Evolutionary conservation across 192 early-diverging fungal genomes (phyloP).

Genomic region (Linnemannia hyalina): DNA sequence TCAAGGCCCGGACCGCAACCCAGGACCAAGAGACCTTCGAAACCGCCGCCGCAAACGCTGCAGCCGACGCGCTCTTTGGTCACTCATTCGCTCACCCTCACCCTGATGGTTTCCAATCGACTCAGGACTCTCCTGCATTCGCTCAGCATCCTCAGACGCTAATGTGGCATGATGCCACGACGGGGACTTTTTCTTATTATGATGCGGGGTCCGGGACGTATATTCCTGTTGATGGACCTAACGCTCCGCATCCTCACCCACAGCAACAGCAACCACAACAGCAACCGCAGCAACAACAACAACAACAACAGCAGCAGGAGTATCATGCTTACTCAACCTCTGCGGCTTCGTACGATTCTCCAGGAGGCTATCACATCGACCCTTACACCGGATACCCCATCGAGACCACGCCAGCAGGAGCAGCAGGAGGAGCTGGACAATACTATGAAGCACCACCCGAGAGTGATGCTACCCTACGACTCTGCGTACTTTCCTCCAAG

Average conservation of each 20-base stretch:
- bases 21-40: slow-evolving; percentile 27
- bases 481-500: slow-evolving; percentile 72
- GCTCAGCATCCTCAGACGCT: slow-evolving; percentile 51
- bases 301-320: neutral
- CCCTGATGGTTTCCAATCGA: slow-evolving; percentile 30
- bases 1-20: slow-evolving; percentile 33
- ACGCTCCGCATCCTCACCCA: slow-evolving; percentile 4
- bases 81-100: slow-evolving; percentile 25
- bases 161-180: slow-evolving; percentile 70
- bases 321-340: neutral
- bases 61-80: slow-evolving; percentile 33
- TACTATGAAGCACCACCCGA: slow-evolving; percentile 42
- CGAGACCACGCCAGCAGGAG: neutral
- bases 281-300: neutral
- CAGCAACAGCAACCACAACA: neutral
- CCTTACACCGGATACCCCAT: slow-evolving; percentile 34
- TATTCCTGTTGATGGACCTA: slow-evolving; percentile 55
- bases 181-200: slow-evolving; percentile 64
- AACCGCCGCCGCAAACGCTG: slow-evolving; percentile 32
- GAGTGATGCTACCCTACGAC: slow-evolving; percentile 60
- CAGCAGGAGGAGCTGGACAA: neutral
- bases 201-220: slow-evolving; percentile 65
- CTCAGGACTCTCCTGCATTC: slow-evolving; percentile 39
- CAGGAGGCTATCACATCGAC: slow-evolving; percentile 20
- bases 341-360: neutral